phyloP scores from a whole-genome alignment of 495 filamentous ascomycete species.

The Daldinia decipiens region DNA sequence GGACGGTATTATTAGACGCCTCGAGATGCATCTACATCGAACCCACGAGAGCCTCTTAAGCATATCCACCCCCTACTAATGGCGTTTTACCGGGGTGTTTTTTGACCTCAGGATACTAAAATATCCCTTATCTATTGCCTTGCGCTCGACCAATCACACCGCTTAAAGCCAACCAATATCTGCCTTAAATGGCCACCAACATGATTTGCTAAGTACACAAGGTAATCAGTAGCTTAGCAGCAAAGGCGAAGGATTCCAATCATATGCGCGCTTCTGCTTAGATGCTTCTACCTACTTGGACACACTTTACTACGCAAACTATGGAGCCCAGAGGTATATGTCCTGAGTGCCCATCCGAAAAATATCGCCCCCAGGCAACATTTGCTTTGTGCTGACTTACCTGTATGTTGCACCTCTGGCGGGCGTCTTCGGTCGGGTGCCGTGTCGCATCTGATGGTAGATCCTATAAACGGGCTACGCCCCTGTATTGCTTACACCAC shows the following conservation, averaged over 20 bases:
- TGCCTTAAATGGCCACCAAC: constrained; percentile 39
- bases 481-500: constrained; percentile 24
- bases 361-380: constrained; percentile 35
- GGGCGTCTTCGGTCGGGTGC: constrained; percentile 32
- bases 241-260: constrained; percentile 22
- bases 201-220: constrained; percentile 44
- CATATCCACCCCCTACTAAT: constrained; percentile 38
- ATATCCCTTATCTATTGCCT: constrained; percentile 44
- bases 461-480: constrained; percentile 36
- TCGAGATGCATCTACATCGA: constrained; percentile 26
- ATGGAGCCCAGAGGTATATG: constrained; percentile 13
- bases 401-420: constrained; percentile 36
- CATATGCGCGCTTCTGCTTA: constrained; percentile 31
- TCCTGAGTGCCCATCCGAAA: constrained; percentile 27
- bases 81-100: constrained; percentile 27
- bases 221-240: constrained; percentile 32
- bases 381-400: constrained; percentile 38
- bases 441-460: constrained; percentile 25
- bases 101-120: constrained; percentile 32
- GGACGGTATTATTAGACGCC: constrained; percentile 26
- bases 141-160: constrained; percentile 32
- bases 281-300: constrained; percentile 13
- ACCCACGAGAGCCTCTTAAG: constrained; percentile 36
- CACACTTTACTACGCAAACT: constrained; percentile 28
- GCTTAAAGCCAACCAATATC: constrained; percentile 21